A percentile compares a stretch with the other conserved stretches of the same genome.
These are phyloP conservation scores for Podosphaera fusca DNA, from an alignment of 2,329 filamentous ascomycete species.

Conservation along the genomic window DNA sequence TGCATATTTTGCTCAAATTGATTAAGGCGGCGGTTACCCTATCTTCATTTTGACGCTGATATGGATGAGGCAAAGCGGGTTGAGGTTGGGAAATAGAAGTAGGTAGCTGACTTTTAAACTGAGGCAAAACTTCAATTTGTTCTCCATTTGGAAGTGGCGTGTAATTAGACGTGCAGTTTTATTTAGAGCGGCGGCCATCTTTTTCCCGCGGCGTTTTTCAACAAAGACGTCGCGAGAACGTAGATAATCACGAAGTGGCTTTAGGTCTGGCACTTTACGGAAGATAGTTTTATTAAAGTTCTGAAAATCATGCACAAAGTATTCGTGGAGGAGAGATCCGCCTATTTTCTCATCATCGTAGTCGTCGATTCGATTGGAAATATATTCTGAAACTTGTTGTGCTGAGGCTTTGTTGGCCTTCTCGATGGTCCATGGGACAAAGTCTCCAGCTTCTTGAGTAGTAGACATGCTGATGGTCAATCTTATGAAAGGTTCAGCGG, in stretches of 20 bases:
- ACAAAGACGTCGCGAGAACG: background rate
- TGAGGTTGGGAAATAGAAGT: constrained; percentile 11
- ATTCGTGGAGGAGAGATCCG: background rate
- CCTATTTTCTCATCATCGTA: background rate
- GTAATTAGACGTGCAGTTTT: background rate
- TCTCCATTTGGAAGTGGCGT: background rate
- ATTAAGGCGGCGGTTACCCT: background rate
- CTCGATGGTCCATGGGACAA: constrained; percentile 11
- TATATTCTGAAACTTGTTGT: background rate
- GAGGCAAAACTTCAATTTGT: background rate
- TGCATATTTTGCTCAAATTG: background rate
- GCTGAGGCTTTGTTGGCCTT: background rate
- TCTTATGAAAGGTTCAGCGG: background rate
- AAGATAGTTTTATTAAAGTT: background rate
- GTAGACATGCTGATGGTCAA: background rate
- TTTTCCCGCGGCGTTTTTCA: background rate
- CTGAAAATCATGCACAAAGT: background rate
- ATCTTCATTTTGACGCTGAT: background rate
- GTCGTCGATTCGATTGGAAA: background rate
- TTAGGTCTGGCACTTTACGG: background rate
- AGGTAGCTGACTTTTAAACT: background rate
- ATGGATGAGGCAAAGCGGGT: background rate
- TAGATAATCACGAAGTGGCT: background rate
- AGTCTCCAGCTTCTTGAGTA: background rate
- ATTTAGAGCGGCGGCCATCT: background rate